Evolutionary conservation across 2,329 filamentous ascomycete species (phyloP), one percentile per base, ranked within the genome.

Genomic region (Sporothrix dimorphospora): DNA sequence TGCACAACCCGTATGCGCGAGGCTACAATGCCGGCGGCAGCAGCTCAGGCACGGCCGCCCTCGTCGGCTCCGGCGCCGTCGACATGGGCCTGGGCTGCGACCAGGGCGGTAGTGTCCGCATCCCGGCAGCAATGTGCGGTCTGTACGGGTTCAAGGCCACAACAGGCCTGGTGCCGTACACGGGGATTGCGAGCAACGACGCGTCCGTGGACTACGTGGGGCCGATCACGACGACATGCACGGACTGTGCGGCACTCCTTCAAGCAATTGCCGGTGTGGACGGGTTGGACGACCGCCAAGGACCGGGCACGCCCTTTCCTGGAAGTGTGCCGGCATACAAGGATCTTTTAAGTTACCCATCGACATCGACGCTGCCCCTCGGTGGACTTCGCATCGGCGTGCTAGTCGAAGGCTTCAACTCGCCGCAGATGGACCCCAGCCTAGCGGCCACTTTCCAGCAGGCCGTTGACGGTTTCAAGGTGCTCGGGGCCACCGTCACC

Each of bases 91-190:
- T 63, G 7, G 57, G 57, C 0, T 42, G 57, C n/a, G 57, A 63
- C 12, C 57, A 63, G 11, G 57, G 57, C n/a, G 57, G 57, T 34
- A 63, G 57, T 11, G 40, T 63, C 4, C 57, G 57, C 9, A 63
- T 63, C n/a, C 57, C 57, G 19, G 57, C 57, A 1, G 57, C 57
- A 0, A 38, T 63, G 34, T 63, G 57, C 34, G 57, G 57, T 6
- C 57, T 63, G 2, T 63, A 63, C 14, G 57, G 57, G 0, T 24
- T 63, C 57, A 63, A 63, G 3, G 57, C 57, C 11, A 70, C 76
- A 12, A 72, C 76, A 4, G 76, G 77, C 30, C 75, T 81, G 30
- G 78, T 86, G 34, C 57, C 57, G 16, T 63, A 63, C 34, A 63
- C 57, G 6, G 57, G 57, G 1, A 63, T 63, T n/a, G 57, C 57